Percentiles rank a stretch among this genome's conserved stretches.
phyloP scores from a whole-genome alignment of 257 asterid species.

The Lycium barbarum region DNA sequence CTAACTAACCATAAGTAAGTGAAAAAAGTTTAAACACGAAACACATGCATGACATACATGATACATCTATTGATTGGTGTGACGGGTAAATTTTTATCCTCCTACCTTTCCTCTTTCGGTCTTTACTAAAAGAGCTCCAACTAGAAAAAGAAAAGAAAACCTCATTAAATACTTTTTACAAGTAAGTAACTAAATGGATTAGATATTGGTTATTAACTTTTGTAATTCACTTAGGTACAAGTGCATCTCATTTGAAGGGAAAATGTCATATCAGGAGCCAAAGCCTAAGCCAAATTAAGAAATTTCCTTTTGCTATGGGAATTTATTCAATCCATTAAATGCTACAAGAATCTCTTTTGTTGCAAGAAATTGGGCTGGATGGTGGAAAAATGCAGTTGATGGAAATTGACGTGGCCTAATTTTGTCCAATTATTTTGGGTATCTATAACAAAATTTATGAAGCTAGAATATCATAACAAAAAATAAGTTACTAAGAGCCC shows the following conservation, averaged over 20 bases:
- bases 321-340: neutral
- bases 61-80: no score
- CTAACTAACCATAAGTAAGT: no score
- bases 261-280: neutral
- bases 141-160: neutral
- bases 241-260: neutral
- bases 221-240: neutral
- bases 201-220: neutral
- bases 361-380: neutral
- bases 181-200: neutral
- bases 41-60: no score
- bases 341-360: neutral
- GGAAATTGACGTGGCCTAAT: slow-evolving; percentile 24
- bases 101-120: neutral
- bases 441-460: neutral
- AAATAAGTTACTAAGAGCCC: no score
- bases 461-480: neutral
- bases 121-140: neutral
- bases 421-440: slow-evolving; percentile 1
- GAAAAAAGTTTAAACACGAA: no score
- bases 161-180: neutral
- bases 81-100: no score
- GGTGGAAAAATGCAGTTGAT: slow-evolving; percentile 16
- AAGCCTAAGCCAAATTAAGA: neutral
- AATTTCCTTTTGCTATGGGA: neutral